Base-by-base conservation (phyloP, 345 rosid species). In the Moricandia moricandioides region DNA sequence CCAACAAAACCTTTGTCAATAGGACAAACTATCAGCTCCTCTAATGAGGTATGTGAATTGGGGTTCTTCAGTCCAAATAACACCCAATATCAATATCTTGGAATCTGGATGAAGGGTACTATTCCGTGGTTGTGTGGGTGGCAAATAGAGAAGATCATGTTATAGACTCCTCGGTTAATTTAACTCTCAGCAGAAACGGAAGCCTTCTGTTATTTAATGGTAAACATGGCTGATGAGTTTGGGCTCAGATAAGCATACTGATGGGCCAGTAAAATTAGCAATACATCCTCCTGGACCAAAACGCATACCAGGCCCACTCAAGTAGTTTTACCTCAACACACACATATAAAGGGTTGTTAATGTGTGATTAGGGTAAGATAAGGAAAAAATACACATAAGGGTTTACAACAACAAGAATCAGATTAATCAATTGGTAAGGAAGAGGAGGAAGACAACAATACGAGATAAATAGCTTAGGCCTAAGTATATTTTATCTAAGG, bases 121-220 rank as follows among this genome's bases (percentile, higher is more conserved):
- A 24, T 60, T 3, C 71, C 62, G 67, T 54, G 0, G 77, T 76
- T 31, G 78, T 82, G 12, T 85, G 89, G 87, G 82, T 86, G 11
- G 90, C 86, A 10, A 84, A 86, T 51, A 83, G 82, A 75, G 75
- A 83, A 39, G 52, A 51, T 0, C 82, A 86, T 1, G 27, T 76
- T 21, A 52, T 73, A 69, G 69, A 63, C 27, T 21, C 72, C 3
- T 35, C 24, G 0, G 82, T 71, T n/a, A 39, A 17, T 33, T n/a
- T 78, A 3, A 2, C 26, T n/a, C 58, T 82, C 37, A 62, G 37
- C 31, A 70, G 6, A 52, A 74, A 51, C 8, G 77, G 77, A 65
- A 78, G 56, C 27, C 72, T 78, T 35, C 2, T 13, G 2, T 59
- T 78, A 24, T 24, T 3, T 2, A 11, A 35, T 17, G 81, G 58